Evolutionary conservation across 2,329 filamentous ascomycete genomes (phyloP), one percentile per base, ranked within the genome.

Genomic region (Magnaporthales sp.): DNA sequence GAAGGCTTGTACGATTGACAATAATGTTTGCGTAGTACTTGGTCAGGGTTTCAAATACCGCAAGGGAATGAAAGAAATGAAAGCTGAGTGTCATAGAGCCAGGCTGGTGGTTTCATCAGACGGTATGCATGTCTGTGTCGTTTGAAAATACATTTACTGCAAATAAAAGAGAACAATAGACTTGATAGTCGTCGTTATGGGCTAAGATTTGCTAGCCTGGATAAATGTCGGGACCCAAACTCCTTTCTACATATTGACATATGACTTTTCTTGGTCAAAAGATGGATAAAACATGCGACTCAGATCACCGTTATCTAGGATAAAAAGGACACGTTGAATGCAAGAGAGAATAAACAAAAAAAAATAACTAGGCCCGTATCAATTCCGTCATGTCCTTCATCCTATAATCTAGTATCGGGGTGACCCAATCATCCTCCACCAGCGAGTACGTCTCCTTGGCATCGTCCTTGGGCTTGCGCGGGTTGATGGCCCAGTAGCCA

Each of bases 401-500:
- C 67, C 86, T 79, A 75, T 89, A 89, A 73, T 88, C 86, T 71
- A 86, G 75, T 66, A 88, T 78, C 0, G 85, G 83, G 22, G 86
- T 89, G 69, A 82, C 72, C 88, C 88, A 91, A 74, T 89, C 86
- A 71, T 89, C 86, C 68, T 82, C 76, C 22, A 90, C 76, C 27
- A 91, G 75, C 2, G 84, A 83, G 73, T 91, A 90, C 13, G 81
- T 80, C 78, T 91, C 88, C 32, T 76, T 79, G 63, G 77, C 80
- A 73, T 87, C 81, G 51, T 83, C 78, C 67, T 81, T 81, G 10
- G 86, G 84, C 75, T 91, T 90, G 62, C 85, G 79, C 54, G 88
- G 85, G 76, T 90, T 90, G 70, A 90, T 73, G 19, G 88, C 88
- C 89, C 88, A 91, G 75, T 90, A 91, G 7, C 84, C 88, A 77